Evolutionary conservation across 1,284 basidiomycete genomes (phyloP).

Genomic region (Marasmius oreades): DNA sequence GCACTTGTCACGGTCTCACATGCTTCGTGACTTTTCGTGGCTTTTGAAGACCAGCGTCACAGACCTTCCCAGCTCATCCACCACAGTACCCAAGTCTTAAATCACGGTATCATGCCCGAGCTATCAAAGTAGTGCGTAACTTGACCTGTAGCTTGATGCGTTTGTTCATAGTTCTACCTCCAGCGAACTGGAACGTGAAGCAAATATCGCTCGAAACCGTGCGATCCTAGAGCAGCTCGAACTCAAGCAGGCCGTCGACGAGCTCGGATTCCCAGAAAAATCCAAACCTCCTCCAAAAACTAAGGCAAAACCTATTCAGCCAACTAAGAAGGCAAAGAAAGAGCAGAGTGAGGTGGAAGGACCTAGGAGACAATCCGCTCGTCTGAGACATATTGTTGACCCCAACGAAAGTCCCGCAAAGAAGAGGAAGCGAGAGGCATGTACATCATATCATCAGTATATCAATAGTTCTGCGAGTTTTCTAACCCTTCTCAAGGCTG

Average conservation of each 20-base stretch:
- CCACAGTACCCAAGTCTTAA: background rate
- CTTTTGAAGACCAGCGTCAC: no score
- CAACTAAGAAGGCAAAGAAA: constrained; percentile 49
- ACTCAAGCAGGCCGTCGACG: constrained; percentile 52
- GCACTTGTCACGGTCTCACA: no score
- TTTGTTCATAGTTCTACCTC: background rate
- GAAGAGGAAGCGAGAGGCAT: constrained; percentile 62
- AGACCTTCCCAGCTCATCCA: background rate
- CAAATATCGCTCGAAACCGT: constrained; percentile 75
- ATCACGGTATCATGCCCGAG: constrained; percentile 30
- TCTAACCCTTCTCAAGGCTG: constrained; percentile 23
- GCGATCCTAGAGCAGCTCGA: constrained; percentile 68
- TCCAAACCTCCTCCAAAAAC: constrained; percentile 30
- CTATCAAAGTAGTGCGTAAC: constrained; percentile 48
- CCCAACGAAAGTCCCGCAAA: constrained; percentile 62
- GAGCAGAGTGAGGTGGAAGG: constrained; percentile 35
- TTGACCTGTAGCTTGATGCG: background rate
- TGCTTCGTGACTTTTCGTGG: background rate
- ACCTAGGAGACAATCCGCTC: constrained; percentile 62
- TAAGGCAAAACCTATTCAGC: constrained; percentile 62
- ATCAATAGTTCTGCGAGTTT: background rate
- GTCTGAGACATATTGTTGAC: constrained; percentile 49
- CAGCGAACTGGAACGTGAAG: constrained; percentile 72
- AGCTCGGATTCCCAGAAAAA: constrained; percentile 42
- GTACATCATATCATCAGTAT: constrained; percentile 13